Evolutionary conservation across 345 rosid genomes (phyloP).

Genomic region (Syzygium aqueum): DNA sequence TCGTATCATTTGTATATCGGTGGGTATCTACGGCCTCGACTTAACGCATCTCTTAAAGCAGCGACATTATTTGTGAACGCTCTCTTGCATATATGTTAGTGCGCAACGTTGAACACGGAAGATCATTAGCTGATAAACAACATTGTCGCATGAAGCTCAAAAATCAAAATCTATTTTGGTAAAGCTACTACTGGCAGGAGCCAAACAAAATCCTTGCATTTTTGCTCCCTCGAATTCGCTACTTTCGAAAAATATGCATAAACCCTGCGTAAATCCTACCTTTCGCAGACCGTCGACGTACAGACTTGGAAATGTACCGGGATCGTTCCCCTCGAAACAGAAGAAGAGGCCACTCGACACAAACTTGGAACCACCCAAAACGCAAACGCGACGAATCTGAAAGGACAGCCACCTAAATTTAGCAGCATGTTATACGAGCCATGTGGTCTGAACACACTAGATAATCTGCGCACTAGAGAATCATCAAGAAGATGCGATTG

Average conservation of each 20-base stretch:
- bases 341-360: not conserved
- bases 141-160: not conserved
- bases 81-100: too few species aligned
- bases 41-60: not conserved
- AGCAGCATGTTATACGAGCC: not conserved
- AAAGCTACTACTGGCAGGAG: not conserved
- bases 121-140: not conserved
- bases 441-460: not conserved
- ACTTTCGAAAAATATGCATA: not conserved
- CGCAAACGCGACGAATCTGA: not conserved
- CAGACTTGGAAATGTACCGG: not conserved
- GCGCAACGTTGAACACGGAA: not conserved
- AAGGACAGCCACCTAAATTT: not conserved
- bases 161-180: not conserved
- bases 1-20: not conserved
- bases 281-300: not conserved
- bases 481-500: constrained; percentile 9
- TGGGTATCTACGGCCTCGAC: fast-evolving
- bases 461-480: not conserved
- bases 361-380: not conserved
- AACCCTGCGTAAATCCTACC: not conserved
- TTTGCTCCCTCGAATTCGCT: not conserved
- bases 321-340: not conserved
- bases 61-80: not conserved
- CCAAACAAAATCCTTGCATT: not conserved